Evolutionary conservation across 208 protist genomes (phyloP).

Genomic region (Leishmania turanica): DNA sequence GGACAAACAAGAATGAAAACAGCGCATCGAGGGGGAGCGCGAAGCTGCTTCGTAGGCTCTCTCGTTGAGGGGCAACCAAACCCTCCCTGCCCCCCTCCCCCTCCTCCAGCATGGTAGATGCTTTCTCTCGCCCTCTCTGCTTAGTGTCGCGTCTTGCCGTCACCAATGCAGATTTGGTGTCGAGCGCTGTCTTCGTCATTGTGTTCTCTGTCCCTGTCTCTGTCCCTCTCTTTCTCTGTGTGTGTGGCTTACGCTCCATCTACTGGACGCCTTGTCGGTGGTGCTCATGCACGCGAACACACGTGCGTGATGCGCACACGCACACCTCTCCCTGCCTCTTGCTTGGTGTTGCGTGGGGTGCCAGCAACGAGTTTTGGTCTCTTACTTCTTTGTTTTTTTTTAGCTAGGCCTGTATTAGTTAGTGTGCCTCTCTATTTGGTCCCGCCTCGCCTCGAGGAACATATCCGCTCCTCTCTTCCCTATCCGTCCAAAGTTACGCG

Average conservation of each 20-base stretch:
- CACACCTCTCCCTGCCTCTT: neutral
- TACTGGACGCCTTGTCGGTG: neutral
- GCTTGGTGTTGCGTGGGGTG: no score
- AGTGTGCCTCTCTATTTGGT: constrained; percentile 12
- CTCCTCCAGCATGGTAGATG: neutral
- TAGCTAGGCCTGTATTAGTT: neutral
- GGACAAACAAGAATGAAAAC: neutral
- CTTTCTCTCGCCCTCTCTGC: neutral
- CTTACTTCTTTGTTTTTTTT: neutral
- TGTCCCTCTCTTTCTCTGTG: neutral
- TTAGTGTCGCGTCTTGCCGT: neutral
- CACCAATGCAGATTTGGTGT: neutral
- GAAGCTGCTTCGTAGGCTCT: neutral
- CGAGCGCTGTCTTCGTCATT: neutral
- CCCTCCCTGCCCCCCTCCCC: neutral
- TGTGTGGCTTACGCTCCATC: neutral
- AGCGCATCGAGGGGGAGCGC: neutral
- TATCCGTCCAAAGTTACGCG: neutral
- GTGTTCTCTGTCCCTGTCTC: neutral
- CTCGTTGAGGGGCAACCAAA: neutral
- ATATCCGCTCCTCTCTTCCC: neutral
- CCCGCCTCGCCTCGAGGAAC: neutral
- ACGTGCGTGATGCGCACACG: neutral
- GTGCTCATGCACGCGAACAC: neutral
- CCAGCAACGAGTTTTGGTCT: neutral